Evolutionary conservation across 1,284 basidiomycete species (phyloP).

Genomic region (Phellopilus nigrolimitatus): DNA sequence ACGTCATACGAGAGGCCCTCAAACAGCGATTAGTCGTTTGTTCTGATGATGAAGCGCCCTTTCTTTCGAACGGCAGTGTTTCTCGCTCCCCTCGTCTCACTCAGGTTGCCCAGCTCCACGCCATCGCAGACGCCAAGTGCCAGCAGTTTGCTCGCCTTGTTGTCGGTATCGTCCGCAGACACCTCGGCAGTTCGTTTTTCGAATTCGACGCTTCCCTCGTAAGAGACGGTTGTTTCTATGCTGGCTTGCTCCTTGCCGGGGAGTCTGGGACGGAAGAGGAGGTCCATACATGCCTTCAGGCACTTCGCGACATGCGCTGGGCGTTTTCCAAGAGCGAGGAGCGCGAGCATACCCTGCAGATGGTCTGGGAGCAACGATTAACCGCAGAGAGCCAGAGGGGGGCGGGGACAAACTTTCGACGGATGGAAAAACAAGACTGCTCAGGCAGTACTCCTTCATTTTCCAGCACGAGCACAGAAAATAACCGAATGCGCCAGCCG

Average conservation of each 20-base stretch:
- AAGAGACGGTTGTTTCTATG: conserved; percentile 34
- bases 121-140: conserved; percentile 52
- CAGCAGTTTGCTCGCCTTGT: conserved; percentile 52
- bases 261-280: conserved; percentile 61
- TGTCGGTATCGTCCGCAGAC: conserved; percentile 55
- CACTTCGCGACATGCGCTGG: conserved; percentile 77
- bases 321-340: conserved; percentile 71
- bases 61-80: conserved; percentile 23
- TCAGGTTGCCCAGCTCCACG: conserved; percentile 39
- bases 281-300: conserved; percentile 62
- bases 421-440: conserved; percentile 17
- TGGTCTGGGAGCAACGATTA: conserved; percentile 51
- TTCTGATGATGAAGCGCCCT: conserved; percentile 25
- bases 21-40: conserved; percentile 44
- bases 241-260: conserved; percentile 35
- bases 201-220: conserved; percentile 50
- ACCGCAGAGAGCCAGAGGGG: conserved; percentile 9
- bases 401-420: conserved; percentile 14
- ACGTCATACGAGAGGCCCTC: conserved; percentile 59
- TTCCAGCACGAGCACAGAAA: conserved; percentile 19
- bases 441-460: conserved; percentile 22
- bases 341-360: conserved; percentile 54
- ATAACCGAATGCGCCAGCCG: conserved; percentile 31
- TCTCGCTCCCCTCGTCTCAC: conserved; percentile 32
- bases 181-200: conserved; percentile 59